These are phyloP conservation scores for Claviceps spartinae DNA, from an alignment of 2,329 filamentous ascomycete genomes.

Conservation along the genomic window DNA sequence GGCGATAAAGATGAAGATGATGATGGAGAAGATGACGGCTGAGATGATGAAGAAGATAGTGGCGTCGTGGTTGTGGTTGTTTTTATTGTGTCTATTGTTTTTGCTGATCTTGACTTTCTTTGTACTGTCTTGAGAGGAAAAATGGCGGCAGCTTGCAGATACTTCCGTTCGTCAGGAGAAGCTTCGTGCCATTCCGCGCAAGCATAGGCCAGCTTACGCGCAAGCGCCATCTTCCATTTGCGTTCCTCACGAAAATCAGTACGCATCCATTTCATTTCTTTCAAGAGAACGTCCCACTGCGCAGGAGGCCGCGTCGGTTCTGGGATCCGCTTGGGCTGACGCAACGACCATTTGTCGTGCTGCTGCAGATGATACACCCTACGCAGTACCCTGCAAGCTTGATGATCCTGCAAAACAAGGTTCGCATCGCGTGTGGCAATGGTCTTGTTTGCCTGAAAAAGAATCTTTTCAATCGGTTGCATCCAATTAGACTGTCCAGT, in stretches of 20 bases:
- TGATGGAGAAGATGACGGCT: no score
- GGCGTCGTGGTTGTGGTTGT: no score
- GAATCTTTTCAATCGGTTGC: constrained; percentile 54
- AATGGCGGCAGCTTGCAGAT: constrained; percentile 52
- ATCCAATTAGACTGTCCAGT: constrained; percentile 43
- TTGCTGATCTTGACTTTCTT: no score
- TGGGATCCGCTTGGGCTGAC: constrained; percentile 71
- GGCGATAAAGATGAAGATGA: no score
- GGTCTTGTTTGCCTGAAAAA: constrained; percentile 78
- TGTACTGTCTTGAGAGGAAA: constrained; percentile 28
- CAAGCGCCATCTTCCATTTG: constrained; percentile 80
- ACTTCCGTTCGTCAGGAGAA: constrained; percentile 45
- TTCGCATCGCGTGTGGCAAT: constrained; percentile 75
- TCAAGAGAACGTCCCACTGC: constrained; percentile 75
- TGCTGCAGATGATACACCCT: constrained; percentile 85
- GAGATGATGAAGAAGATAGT: no score
- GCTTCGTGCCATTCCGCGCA: constrained; percentile 73
- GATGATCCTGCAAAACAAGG: constrained; percentile 69
- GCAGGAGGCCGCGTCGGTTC: constrained; percentile 66
- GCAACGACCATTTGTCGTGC: constrained; percentile 80
- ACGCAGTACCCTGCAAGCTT: constrained; percentile 74
- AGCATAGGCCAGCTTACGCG: constrained; percentile 65
- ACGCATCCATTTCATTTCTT: constrained; percentile 96
- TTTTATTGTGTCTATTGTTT: no score
- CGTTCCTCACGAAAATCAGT: constrained; percentile 90